Evolutionary conservation across 176 grass and related monocot genomes (phyloP).

Genomic region (Carex parvula): DNA sequence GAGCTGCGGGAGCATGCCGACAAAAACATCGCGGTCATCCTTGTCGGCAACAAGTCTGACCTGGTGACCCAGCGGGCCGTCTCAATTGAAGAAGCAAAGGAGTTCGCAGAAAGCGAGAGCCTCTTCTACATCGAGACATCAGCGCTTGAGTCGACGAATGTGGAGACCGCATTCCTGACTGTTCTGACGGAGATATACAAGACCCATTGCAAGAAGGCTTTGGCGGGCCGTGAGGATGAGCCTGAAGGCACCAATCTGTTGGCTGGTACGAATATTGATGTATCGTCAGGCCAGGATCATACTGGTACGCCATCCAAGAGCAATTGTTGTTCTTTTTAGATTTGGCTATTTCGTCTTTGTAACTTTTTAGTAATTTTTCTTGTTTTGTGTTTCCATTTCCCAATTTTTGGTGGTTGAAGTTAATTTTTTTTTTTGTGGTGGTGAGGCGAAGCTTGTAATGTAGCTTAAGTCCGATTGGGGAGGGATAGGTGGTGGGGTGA

Average conservation of each 20-base stretch:
- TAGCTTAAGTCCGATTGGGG: neutral
- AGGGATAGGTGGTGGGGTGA: neutral
- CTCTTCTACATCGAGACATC: constrained; percentile 34
- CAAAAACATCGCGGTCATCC: constrained; percentile 26
- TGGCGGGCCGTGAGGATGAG: constrained; percentile 1
- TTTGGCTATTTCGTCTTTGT: neutral
- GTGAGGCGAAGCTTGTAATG: neutral
- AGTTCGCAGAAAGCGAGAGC: constrained; percentile 20
- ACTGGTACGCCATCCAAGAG: neutral
- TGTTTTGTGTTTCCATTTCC: neutral
- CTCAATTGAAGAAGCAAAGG: constrained; percentile 26
- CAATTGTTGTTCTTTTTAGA: constrained; percentile 19
- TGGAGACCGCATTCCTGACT: constrained; percentile 22
- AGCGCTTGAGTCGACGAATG: constrained; percentile 21
- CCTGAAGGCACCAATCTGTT: constrained; percentile 17
- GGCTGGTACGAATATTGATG: constrained; percentile 1
- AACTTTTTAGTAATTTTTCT: neutral
- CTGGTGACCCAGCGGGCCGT: constrained; percentile 17
- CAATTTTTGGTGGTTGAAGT: neutral
- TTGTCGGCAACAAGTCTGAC: constrained; percentile 29
- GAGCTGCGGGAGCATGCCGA: constrained; percentile 24
- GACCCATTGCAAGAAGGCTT: constrained; percentile 17
- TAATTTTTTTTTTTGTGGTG: neutral
- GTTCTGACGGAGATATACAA: constrained; percentile 31
- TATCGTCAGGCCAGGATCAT: neutral